Percentiles rank a stretch among this genome's conserved stretches.
Evolutionary conservation across 805 yeast species (phyloP).

Genomic region (Lipomyces anomalus): DNA sequence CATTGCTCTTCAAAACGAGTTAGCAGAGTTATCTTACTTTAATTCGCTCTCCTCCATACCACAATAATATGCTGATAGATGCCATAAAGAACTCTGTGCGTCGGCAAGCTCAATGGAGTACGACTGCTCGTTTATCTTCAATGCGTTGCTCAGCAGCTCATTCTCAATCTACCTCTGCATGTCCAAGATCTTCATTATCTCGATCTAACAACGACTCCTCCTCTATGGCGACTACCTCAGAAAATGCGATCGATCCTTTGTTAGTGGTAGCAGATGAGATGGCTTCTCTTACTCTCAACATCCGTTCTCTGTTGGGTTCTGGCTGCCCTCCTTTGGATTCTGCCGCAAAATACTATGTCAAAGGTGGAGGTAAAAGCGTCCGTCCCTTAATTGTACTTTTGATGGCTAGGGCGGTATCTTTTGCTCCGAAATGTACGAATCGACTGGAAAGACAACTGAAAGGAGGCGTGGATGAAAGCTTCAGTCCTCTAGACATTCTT

Average conservation of each 20-base stretch:
- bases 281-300: slow-evolving; percentile 81
- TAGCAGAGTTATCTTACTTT: no score
- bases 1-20: no score
- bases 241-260: slow-evolving; percentile 64
- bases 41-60: no score
- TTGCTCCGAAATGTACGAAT: slow-evolving; percentile 29
- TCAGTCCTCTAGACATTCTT: slow-evolving; percentile 75
- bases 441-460: slow-evolving; percentile 29
- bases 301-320: slow-evolving; percentile 79
- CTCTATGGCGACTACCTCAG: no score
- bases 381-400: slow-evolving; percentile 85
- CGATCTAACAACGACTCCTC: no score
- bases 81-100: no score
- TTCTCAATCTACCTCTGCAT: no score
- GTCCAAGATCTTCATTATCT: no score
- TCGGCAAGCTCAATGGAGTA: no score
- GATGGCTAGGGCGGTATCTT: slow-evolving; percentile 69
- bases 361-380: slow-evolving; percentile 92
- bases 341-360: slow-evolving; percentile 91
- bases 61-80: no score
- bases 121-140: no score
- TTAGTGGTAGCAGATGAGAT: slow-evolving; percentile 88
- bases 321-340: slow-evolving; percentile 91
- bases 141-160: no score
- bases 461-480: slow-evolving; percentile 36